Evolutionary conservation across 352 stramenopile species (phyloP).

Genomic region (Phytophthora meadii): DNA sequence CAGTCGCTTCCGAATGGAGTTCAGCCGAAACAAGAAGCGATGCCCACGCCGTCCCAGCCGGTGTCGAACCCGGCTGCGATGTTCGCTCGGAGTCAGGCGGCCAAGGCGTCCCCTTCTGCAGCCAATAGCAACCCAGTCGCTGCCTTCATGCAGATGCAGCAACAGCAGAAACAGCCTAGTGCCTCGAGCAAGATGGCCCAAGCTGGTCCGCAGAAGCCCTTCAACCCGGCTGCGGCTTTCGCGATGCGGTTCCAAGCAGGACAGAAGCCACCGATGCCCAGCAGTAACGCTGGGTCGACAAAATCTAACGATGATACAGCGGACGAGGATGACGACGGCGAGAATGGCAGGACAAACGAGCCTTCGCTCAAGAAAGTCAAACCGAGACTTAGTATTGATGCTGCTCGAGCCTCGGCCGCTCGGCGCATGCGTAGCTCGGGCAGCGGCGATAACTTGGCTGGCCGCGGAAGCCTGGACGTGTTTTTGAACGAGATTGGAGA

Average conservation of each 20-base stretch:
- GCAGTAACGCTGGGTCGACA: conserved; percentile 27
- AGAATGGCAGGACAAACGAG: conserved; percentile 43
- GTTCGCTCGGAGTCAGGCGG: conserved; percentile 58
- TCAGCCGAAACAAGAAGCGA: conserved; percentile 24
- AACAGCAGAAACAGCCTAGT: conserved; percentile 41
- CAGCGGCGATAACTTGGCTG: conserved; percentile 53
- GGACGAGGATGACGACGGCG: conserved; percentile 51
- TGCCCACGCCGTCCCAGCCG: conserved; percentile 16
- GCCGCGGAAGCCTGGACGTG: conserved; percentile 70
- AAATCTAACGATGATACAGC: conserved; percentile 52
- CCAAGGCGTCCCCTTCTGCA: conserved; percentile 27
- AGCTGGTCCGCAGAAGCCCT: conserved; percentile 35
- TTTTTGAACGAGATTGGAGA: conserved; percentile 87
- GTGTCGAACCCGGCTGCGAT: conserved; percentile 62
- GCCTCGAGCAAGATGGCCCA: conserved; percentile 21
- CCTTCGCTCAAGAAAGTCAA: conserved; percentile 81
- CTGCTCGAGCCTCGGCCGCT: conserved; percentile 71
- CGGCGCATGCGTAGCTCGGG: conserved; percentile 72
- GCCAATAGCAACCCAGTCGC: conserved; percentile 51
- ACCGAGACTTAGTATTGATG: conserved; percentile 78
- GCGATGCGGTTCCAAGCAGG: conserved; percentile 57
- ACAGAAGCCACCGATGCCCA: conserved; percentile 52
- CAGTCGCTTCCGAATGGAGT: conserved; percentile 12
- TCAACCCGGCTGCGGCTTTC: conserved; percentile 63
- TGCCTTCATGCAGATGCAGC: conserved; percentile 65